Evolutionary conservation across 2,329 filamentous ascomycete genomes (phyloP).

Genomic region (Cladosporium sphaerospermum): DNA sequence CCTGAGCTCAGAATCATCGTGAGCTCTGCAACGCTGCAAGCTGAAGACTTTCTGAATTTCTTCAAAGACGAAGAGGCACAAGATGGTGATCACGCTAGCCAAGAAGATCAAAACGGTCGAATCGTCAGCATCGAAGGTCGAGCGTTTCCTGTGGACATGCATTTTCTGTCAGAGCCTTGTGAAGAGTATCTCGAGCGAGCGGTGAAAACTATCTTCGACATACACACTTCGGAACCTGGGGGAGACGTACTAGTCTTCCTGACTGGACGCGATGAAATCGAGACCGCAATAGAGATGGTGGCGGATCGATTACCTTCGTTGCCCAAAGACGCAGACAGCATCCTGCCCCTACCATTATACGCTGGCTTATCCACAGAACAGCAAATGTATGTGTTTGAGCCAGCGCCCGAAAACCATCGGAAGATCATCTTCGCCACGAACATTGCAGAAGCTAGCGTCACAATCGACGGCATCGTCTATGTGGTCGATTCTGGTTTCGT

Average conservation of each 20-base stretch:
- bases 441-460: constrained; percentile 93
- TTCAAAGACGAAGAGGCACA: constrained; percentile 49
- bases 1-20: constrained; percentile 81
- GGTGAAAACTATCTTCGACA: constrained; percentile 77
- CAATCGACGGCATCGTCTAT: constrained; percentile 84
- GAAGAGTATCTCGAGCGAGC: constrained; percentile 84
- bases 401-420: constrained; percentile 69
- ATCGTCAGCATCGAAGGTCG: constrained; percentile 85
- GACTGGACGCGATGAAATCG: constrained; percentile 90
- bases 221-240: constrained; percentile 71
- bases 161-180: constrained; percentile 70
- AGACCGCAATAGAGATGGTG: constrained; percentile 71
- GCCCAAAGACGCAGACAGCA: constrained; percentile 50
- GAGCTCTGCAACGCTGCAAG: constrained; percentile 89
- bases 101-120: constrained; percentile 35
- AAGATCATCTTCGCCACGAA: constrained; percentile 94
- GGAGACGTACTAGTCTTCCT: constrained; percentile 90
- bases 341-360: constrained; percentile 75
- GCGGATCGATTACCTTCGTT: constrained; percentile 63
- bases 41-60: constrained; percentile 76
- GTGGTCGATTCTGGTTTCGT: constrained; percentile 89
- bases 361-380: constrained; percentile 84
- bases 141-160: constrained; percentile 79
- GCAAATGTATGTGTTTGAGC: constrained; percentile 92
- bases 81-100: constrained; percentile 22